Percentiles rank a stretch among this genome's conserved stretches.
These are phyloP conservation scores for Blastobotrys chiropterorum DNA, from an alignment of 805 yeast species.

Conservation along the genomic window DNA sequence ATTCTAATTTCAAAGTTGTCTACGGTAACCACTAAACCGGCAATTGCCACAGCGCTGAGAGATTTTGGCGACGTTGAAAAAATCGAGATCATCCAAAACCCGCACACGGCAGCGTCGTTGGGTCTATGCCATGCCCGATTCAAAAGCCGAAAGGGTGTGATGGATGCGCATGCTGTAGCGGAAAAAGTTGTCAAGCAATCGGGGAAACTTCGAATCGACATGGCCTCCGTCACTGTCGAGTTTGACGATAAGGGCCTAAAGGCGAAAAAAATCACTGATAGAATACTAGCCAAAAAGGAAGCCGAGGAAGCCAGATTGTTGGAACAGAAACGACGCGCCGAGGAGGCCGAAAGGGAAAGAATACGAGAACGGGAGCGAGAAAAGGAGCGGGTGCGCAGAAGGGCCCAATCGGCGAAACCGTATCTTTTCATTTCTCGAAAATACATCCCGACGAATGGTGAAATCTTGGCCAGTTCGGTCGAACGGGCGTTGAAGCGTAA, in stretches of 20 bases:
- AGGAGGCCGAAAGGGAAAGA: background rate
- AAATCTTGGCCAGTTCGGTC: slow-evolving; percentile 54
- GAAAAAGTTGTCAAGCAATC: background rate
- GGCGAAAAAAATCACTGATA: slow-evolving; percentile 11
- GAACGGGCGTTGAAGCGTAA: slow-evolving; percentile 46
- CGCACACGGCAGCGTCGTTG: slow-evolving; percentile 69
- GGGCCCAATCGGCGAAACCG: slow-evolving; percentile 13
- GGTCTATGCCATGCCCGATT: slow-evolving; percentile 63
- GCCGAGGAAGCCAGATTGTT: slow-evolving; percentile 5
- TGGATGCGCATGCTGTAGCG: background rate
- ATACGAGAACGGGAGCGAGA: background rate
- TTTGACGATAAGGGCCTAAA: slow-evolving; percentile 31
- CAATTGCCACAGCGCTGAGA: slow-evolving; percentile 33
- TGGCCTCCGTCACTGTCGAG: slow-evolving; percentile 43
- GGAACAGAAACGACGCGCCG: background rate
- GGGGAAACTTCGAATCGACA: slow-evolving; percentile 37
- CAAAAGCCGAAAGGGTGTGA: slow-evolving; percentile 36
- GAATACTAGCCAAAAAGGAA: slow-evolving; percentile 7
- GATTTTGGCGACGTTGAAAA: slow-evolving; percentile 59
- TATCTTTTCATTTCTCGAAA: slow-evolving; percentile 23
- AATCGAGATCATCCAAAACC: slow-evolving; percentile 57
- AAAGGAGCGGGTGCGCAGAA: slow-evolving; percentile 2
- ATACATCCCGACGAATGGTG: slow-evolving; percentile 26
- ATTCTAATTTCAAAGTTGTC: slow-evolving; percentile 66
- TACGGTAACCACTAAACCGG: slow-evolving; percentile 15